A percentile compares a stretch with the other conserved stretches of the same genome.
phyloP scores from a whole-genome alignment of 148 eudicot species.

The Polygonum aviculare region DNA sequence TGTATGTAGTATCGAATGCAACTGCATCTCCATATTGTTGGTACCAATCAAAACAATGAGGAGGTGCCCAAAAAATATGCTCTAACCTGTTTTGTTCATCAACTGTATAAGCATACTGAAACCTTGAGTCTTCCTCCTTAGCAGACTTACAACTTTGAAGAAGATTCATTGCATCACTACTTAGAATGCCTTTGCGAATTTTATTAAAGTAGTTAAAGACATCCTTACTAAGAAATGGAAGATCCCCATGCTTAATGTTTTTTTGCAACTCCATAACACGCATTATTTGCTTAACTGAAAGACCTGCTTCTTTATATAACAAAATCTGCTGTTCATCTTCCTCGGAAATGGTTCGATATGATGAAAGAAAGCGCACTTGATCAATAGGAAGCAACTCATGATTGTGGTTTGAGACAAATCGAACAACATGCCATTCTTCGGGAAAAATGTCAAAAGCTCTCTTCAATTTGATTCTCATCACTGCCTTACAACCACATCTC shows the following conservation, averaged over 20 bases:
- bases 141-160: background rate
- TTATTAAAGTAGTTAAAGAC: background rate
- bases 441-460: background rate
- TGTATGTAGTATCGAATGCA: background rate
- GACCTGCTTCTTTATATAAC: background rate
- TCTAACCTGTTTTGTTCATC: background rate
- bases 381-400: background rate
- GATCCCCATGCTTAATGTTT: background rate
- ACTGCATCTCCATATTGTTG: background rate
- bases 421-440: background rate
- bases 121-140: background rate
- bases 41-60: background rate
- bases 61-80: background rate
- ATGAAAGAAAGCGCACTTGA: background rate
- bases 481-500: background rate
- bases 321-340: background rate
- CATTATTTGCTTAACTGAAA: background rate
- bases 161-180: background rate
- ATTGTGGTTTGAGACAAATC: background rate
- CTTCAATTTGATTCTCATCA: background rate
- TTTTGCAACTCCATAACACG: background rate
- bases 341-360: background rate
- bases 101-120: background rate
- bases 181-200: background rate
- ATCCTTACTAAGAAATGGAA: background rate